These are phyloP conservation scores for Marvania coccoides DNA, from an alignment of 139 green algal species.

Conservation along the genomic window DNA sequence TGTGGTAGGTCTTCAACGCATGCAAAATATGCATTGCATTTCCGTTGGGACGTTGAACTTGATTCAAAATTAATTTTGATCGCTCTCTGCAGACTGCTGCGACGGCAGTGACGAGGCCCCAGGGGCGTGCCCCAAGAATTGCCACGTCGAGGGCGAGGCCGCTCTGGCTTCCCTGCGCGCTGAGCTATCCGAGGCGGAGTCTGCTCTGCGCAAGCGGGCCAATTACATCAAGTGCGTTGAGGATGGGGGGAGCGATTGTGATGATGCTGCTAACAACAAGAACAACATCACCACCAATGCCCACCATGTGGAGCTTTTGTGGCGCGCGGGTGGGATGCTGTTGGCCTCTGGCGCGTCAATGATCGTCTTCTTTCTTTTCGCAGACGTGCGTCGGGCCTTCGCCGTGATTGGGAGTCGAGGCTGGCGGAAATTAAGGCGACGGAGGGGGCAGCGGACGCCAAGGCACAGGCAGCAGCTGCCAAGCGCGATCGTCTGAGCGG, in stretches of 20 bases:
- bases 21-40: neutral
- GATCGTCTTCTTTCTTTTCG: constrained; percentile 12
- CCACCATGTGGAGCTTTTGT: neutral
- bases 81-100: constrained; percentile 72
- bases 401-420: neutral
- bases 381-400: neutral
- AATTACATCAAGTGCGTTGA: constrained; percentile 22
- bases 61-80: neutral
- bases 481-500: neutral
- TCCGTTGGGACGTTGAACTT: neutral
- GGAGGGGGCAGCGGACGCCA: neutral
- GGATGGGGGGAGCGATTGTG: constrained; percentile 13
- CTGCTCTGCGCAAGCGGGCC: constrained; percentile 8
- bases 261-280: constrained; percentile 5
- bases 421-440: neutral
- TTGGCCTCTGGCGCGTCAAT: neutral
- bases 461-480: neutral
- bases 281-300: too few species aligned
- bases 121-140: constrained; percentile 72
- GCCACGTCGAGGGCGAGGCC: constrained; percentile 49
- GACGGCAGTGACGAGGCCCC: constrained; percentile 77
- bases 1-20: constrained; percentile 56
- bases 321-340: neutral
- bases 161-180: constrained; percentile 32
- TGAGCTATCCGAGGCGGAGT: constrained; percentile 9